phyloP scores from a whole-genome alignment of 441 rosid genomes.

The Bruguiera hainesii region DNA sequence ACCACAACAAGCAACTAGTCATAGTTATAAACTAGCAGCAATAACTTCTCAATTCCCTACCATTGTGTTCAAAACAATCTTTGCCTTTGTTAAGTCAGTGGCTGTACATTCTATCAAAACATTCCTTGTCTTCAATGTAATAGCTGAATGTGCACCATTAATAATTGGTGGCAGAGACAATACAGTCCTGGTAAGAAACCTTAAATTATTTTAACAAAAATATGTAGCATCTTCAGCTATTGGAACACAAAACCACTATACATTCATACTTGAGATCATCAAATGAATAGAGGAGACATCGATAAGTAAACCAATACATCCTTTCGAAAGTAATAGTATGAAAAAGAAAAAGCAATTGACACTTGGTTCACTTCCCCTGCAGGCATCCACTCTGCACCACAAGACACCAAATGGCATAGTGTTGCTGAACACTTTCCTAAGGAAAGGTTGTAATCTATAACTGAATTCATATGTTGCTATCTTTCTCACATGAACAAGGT shows the following conservation, averaged over 20 bases:
- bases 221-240: not conserved
- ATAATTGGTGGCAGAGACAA: conserved; percentile 91
- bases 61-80: conserved; percentile 87
- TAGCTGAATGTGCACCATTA: conserved; percentile 94
- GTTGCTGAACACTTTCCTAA: too few relatives aligned
- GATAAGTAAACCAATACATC: not conserved
- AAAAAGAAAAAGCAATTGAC: not conserved
- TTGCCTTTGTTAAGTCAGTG: conserved; percentile 92
- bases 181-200: conserved; percentile 60
- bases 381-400: too few relatives aligned
- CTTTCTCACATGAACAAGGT: too few relatives aligned
- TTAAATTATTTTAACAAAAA: conserved; percentile 7
- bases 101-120: conserved; percentile 97
- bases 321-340: too few relatives aligned
- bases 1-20: conserved; percentile 5
- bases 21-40: conserved; percentile 16
- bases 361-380: too few relatives aligned
- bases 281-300: not conserved
- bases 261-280: not conserved
- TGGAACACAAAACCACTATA: not conserved
- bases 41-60: conserved; percentile 32
- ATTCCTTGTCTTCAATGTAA: conserved; percentile 85
- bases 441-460: too few relatives aligned
- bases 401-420: too few relatives aligned
- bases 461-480: too few relatives aligned